phyloP scores from a whole-genome alignment of 1,284 basidiomycete species.

The Bondarzewia mesenterica region DNA sequence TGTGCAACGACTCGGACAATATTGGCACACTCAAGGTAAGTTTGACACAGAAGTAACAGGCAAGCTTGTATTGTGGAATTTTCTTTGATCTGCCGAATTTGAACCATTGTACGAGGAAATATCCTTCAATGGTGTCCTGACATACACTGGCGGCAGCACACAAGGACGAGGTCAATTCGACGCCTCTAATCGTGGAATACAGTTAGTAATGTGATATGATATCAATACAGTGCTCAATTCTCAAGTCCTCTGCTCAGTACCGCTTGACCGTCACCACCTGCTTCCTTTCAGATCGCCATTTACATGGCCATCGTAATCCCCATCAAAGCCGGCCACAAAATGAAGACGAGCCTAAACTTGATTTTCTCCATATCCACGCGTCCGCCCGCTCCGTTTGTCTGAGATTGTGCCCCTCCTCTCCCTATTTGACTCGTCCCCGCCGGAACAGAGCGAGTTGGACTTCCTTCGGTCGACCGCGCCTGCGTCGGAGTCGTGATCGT shows the following conservation, averaged over 20 bases:
- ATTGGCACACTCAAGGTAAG: too few species aligned
- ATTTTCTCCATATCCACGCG: slow-evolving; percentile 33
- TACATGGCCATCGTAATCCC: slow-evolving; percentile 42
- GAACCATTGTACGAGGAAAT: too few species aligned
- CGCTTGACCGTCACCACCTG: too few species aligned
- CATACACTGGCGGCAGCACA: too few species aligned
- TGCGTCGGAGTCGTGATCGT: not conserved
- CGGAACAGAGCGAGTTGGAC: not conserved
- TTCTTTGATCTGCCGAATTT: too few species aligned
- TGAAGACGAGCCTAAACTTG: slow-evolving; percentile 43
- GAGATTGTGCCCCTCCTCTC: slow-evolving; percentile 9
- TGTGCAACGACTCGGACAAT: too few species aligned
- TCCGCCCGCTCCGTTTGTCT: slow-evolving; percentile 16
- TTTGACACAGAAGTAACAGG: too few species aligned
- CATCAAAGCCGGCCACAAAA: slow-evolving; percentile 50
- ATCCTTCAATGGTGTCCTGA: too few species aligned
- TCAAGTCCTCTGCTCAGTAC: too few species aligned
- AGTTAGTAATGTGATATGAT: not conserved
- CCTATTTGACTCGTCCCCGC: slow-evolving; percentile 7
- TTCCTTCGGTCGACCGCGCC: not conserved
- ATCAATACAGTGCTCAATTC: not conserved
- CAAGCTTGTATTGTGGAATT: too few species aligned
- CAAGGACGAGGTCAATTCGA: too few species aligned
- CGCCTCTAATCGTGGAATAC: not conserved
- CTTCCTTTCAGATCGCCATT: not conserved